Conservation (phyloP, 2,329 filamentous ascomycete species). For the Penicillium sp. region DNA sequence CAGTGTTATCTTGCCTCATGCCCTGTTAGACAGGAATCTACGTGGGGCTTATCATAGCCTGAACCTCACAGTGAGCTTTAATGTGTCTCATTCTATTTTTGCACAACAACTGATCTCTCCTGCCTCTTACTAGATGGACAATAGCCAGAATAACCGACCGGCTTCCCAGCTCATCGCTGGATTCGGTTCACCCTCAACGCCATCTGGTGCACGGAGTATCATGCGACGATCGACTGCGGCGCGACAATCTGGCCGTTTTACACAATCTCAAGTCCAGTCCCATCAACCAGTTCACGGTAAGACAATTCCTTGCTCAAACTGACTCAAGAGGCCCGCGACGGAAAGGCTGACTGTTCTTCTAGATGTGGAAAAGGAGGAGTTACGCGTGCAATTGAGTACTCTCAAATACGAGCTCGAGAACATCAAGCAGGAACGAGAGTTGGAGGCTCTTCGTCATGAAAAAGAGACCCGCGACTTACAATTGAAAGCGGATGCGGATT, state of each 20-base stretch:
- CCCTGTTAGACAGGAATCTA: not conserved
- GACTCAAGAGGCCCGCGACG: not conserved
- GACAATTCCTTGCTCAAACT: constrained; percentile 4
- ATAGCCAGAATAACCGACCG: constrained; percentile 43
- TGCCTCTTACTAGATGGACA: constrained; percentile 23
- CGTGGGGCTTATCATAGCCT: not conserved
- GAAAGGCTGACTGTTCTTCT: constrained; percentile 6
- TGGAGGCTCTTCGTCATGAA: constrained; percentile 67
- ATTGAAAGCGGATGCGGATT: constrained; percentile 75
- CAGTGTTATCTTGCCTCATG: constrained; percentile 1
- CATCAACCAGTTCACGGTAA: constrained; percentile 34
- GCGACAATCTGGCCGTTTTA: constrained; percentile 31
- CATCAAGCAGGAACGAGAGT: constrained; percentile 76
- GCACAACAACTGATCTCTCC: not conserved
- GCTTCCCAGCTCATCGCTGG: constrained; percentile 54
- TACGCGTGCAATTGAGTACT: constrained; percentile 82
- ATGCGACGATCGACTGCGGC: constrained; percentile 34
- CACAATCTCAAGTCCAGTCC: constrained; percentile 29
- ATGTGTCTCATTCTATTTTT: not conserved
- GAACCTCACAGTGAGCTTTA: not conserved
- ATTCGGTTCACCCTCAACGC: constrained; percentile 38
- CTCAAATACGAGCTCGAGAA: constrained; percentile 81
- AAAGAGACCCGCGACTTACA: constrained; percentile 74
- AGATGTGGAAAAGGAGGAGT: constrained; percentile 57
- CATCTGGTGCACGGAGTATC: constrained; percentile 26